Conservation (phyloP, 2,329 filamentous ascomycete species). For the Exophiala alcalophila region DNA sequence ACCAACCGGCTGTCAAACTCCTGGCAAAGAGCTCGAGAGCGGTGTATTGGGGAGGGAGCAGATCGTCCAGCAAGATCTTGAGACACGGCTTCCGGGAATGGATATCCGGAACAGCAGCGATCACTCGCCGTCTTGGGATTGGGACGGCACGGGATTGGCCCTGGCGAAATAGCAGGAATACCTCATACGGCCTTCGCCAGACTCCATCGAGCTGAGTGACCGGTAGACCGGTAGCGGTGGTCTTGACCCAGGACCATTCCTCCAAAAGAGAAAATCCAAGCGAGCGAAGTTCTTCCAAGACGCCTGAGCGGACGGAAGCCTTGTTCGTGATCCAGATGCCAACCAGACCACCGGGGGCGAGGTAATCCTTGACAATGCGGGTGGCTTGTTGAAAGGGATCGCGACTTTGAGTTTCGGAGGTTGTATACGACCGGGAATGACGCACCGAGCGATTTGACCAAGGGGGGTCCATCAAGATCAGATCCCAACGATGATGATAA, state of each 20-base stretch:
- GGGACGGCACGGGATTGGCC: conserved; percentile 29
- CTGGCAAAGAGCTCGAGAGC: conserved; percentile 62
- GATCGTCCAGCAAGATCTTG: conserved; percentile 52
- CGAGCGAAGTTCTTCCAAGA: conserved; percentile 46
- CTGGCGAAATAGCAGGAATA: conserved; percentile 51
- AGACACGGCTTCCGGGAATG: conserved; percentile 65
- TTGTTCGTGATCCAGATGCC: conserved; percentile 64
- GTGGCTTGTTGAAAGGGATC: conserved; percentile 37
- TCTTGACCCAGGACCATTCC: conserved; percentile 65
- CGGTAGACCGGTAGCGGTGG: conserved; percentile 52
- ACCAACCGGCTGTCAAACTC: conserved; percentile 59
- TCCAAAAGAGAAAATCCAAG: conserved; percentile 53
- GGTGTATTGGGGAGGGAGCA: conserved; percentile 42
- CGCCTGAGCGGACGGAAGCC: conserved; percentile 46
- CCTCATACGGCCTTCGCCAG: conserved; percentile 62
- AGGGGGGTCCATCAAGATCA: conserved; percentile 62
- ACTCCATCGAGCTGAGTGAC: conserved; percentile 51
- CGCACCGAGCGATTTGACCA: conserved; percentile 62
- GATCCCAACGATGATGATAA: no score
- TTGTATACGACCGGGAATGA: conserved; percentile 50
- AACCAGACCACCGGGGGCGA: conserved; percentile 44
- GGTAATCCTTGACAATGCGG: conserved; percentile 46
- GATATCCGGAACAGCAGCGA: conserved; percentile 59
- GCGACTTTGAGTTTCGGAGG: conserved; percentile 31
- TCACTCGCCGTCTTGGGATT: conserved; percentile 47